Conservation (phyloP, 1,284 basidiomycete genomes). For the Fomitiporia mediterranea region DNA sequence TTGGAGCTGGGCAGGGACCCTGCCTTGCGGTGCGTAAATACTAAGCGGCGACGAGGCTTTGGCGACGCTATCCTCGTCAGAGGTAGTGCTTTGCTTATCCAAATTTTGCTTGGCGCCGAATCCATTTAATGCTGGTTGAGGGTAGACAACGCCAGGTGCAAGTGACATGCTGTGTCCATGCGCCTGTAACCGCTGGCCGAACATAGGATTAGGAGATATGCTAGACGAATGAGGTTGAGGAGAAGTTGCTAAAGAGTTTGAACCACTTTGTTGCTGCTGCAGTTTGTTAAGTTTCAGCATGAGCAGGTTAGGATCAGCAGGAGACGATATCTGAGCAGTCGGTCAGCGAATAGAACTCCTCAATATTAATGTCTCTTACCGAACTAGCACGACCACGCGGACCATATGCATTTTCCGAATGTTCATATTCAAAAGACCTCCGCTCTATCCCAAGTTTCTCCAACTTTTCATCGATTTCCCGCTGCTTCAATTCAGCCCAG, state of each 20-base stretch:
- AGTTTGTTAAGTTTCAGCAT: conserved; percentile 79
- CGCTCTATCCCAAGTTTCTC: conserved; percentile 72
- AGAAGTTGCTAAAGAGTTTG: conserved; percentile 56
- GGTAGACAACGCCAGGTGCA: conserved; percentile 44
- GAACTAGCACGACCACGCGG: conserved; percentile 76
- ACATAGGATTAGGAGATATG: conserved; percentile 45
- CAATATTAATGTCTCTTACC: conserved; percentile 41
- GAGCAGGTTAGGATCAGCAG: conserved; percentile 73
- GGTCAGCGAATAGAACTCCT: neutral
- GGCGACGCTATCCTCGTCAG: conserved; percentile 18
- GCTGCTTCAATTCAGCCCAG: conserved; percentile 68
- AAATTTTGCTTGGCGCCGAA: conserved; percentile 49
- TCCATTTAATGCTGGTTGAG: conserved; percentile 37
- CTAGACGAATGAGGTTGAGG: conserved; percentile 54
- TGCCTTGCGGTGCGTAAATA: conserved; percentile 58
- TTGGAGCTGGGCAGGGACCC: conserved; percentile 47
- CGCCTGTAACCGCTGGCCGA: conserved; percentile 42
- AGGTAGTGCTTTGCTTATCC: conserved; percentile 33
- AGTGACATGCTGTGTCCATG: conserved; percentile 73
- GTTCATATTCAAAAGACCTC: conserved; percentile 39
- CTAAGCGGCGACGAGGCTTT: conserved; percentile 19
- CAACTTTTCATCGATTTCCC: conserved; percentile 71
- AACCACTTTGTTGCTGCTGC: conserved; percentile 61
- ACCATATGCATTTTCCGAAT: conserved; percentile 55
- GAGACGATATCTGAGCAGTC: conserved; percentile 68